Percentiles rank a stretch among this genome's conserved stretches.
Evolutionary conservation across 2,329 filamentous ascomycete species (phyloP).

Genomic region (Amauroascus niger): DNA sequence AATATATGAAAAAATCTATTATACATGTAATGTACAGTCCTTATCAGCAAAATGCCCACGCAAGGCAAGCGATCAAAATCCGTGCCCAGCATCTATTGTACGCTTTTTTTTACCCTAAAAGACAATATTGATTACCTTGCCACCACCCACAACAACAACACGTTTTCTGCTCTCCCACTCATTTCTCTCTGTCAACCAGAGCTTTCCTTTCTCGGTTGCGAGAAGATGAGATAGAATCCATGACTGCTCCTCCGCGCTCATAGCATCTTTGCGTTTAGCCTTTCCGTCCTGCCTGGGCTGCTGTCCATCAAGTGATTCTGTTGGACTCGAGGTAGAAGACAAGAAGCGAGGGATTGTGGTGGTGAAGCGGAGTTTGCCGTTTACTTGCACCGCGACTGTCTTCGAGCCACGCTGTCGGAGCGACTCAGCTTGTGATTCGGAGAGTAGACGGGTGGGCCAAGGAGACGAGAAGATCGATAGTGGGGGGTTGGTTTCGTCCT

Average conservation of each 20-base stretch:
- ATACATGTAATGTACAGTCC: background rate
- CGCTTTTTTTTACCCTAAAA: conserved; percentile 25
- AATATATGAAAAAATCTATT: background rate
- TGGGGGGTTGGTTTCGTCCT: conserved; percentile 4
- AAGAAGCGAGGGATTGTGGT: conserved; percentile 52
- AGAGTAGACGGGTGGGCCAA: conserved; percentile 49
- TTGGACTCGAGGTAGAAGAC: conserved; percentile 25
- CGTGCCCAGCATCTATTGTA: background rate
- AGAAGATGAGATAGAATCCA: conserved; percentile 57
- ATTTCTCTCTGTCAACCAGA: conserved; percentile 45
- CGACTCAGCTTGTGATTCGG: conserved; percentile 31
- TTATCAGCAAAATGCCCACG: background rate
- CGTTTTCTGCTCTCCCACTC: conserved; percentile 49
- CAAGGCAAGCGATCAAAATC: background rate
- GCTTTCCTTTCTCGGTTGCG: conserved; percentile 50
- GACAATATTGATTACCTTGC: conserved; percentile 67
- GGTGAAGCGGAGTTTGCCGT: conserved; percentile 64
- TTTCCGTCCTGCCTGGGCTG: conserved; percentile 14
- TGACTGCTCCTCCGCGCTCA: conserved; percentile 37
- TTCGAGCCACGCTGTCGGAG: conserved; percentile 43
- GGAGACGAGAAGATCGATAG: conserved; percentile 37
- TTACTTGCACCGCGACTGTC: conserved; percentile 59
- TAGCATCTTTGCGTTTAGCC: conserved; percentile 22
- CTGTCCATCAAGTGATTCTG: conserved; percentile 14
- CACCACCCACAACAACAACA: conserved; percentile 56